Evolutionary conservation across 176 grass and related monocot genomes (phyloP).

Genomic region (Avena insularis): DNA sequence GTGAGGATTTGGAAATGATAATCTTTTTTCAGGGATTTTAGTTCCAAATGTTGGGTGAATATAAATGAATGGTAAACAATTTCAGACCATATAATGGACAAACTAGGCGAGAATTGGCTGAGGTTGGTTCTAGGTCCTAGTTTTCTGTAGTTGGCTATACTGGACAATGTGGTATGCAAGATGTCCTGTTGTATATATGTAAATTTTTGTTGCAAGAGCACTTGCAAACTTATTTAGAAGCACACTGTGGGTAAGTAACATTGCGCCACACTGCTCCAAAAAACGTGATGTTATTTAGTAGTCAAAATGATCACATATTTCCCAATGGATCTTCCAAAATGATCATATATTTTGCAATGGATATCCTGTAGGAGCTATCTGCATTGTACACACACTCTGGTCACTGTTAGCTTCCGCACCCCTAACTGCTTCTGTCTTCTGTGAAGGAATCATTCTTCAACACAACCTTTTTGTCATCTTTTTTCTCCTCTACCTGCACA

Average conservation of each 20-base stretch:
- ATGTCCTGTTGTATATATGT: neutral
- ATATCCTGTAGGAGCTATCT: neutral
- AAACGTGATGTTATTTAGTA: neutral
- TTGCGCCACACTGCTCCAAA: neutral
- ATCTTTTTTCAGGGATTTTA: neutral
- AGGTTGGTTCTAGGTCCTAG: neutral
- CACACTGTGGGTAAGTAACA: neutral
- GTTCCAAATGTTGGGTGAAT: neutral
- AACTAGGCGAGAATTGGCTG: neutral
- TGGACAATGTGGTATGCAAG: neutral
- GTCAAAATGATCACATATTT: neutral
- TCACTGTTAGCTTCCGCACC: neutral
- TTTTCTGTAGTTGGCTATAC: neutral
- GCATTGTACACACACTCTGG: neutral
- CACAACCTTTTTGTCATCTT: conserved; percentile 29
- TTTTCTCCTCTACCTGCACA: neutral
- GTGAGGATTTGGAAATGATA: neutral
- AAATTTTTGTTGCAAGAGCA: neutral
- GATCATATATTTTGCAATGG: neutral
- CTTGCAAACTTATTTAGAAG: neutral
- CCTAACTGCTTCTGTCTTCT: neutral
- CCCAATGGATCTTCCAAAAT: neutral
- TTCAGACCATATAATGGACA: too few species aligned
- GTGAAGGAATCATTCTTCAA: neutral
- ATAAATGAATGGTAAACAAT: neutral